Evolutionary conservation across 2,329 filamentous ascomycete genomes (phyloP), one percentile per base, ranked within the genome.

Genomic region (Aspergillus novoparasiticus): DNA sequence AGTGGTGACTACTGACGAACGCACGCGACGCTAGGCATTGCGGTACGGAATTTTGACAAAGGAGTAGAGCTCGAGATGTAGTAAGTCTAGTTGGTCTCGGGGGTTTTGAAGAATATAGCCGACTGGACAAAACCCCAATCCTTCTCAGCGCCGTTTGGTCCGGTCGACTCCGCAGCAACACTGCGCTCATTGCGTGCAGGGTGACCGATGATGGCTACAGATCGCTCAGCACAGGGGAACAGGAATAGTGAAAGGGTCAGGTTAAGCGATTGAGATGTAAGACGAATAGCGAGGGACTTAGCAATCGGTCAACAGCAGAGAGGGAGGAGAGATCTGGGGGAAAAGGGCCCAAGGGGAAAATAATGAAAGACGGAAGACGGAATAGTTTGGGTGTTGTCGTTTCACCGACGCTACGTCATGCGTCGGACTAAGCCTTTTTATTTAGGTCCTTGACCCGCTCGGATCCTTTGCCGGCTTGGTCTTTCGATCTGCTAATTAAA

Each of bases 151-250:
- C 69, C 58, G 67, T 64, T 59, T 68, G 61, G 63, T 69, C 71
- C 70, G 70, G 65, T 64, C 72, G 72, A 68, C 67, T 67, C 70
- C 71, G 71, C 64, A 72, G 69, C 61, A 77, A 69, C 64, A 68
- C 69, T 65, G 73, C 72, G 68, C 72, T 75, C 73, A 78, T 75
- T 60, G 66, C 67, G 57, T 51, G 62, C 19, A 61, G 48, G 36
- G 57, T 50, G 39, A 34, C 46, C 23, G 48, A 39, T 28, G 26
- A 14, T 14, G 50, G 50, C 50, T 53, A 32, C n/a, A 39, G 4
- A 36, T 36, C 26, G 32, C 51, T 36, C 30, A 34, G 21, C 51
- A n/a, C 9, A 54, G 26, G 28, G 11, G 12, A 51, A 34, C 16
- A 34, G 30, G 2, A 30, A 12, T 12, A 6, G 48, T 41, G 16